Conservation (phyloP, 306 rosid genomes). For the Carpinus fangiana region DNA sequence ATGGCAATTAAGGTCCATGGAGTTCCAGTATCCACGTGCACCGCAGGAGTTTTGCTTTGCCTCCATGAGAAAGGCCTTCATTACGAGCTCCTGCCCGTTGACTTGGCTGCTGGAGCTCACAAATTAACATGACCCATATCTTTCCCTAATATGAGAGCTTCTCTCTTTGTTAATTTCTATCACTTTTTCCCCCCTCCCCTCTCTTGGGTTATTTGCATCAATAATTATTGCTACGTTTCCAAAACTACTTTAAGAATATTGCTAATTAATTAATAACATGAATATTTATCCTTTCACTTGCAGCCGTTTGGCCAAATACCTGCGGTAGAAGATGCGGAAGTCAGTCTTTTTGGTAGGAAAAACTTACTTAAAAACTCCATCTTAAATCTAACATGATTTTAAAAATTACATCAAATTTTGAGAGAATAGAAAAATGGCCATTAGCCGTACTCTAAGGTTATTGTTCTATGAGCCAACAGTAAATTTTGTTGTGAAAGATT, state of each 20-base stretch:
- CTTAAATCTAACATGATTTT: no score
- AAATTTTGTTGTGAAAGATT: no score
- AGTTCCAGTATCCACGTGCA: constrained; percentile 15
- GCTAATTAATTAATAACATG: not conserved
- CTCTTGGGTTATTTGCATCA: not conserved
- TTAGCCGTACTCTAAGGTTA: not conserved
- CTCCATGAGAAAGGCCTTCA: constrained; percentile 28
- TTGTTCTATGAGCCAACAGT: not conserved
- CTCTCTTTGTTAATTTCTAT: not conserved
- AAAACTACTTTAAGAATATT: not conserved
- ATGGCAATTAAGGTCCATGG: constrained; percentile 27
- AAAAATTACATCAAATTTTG: no score
- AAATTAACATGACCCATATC: constrained; percentile 16
- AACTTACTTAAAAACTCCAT: no score
- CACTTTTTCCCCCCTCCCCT: no score
- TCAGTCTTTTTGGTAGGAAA: constrained; percentile 13
- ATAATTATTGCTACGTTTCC: not conserved
- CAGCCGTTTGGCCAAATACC: constrained; percentile 33
- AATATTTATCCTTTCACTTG: not conserved
- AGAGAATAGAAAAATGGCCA: no score
- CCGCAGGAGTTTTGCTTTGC: constrained; percentile 29
- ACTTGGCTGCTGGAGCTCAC: constrained; percentile 6
- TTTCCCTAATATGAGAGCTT: constrained; percentile 19
- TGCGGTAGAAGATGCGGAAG: constrained; percentile 19
- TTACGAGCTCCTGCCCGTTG: constrained; percentile 7